Percentiles rank a stretch among this genome's conserved stretches.
These are phyloP conservation scores for Nitzschia sp. DNA, from an alignment of 108 stramenopile species.

Conservation along the genomic window DNA sequence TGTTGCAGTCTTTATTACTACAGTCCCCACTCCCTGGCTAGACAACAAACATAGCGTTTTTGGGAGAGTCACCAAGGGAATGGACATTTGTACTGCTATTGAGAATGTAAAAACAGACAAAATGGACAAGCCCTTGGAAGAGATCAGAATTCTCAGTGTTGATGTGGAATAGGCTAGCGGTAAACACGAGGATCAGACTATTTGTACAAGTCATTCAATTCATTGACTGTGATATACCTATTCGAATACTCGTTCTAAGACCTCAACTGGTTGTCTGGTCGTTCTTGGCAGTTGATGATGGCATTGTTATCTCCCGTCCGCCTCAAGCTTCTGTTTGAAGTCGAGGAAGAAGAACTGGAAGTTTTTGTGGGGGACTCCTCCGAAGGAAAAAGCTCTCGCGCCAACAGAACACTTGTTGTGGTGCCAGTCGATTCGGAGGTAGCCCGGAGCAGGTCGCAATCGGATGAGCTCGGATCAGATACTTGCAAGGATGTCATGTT, in stretches of 20 bases:
- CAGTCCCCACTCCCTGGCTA: constrained; percentile 92
- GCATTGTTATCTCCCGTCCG: too few relatives aligned
- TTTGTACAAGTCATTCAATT: too few relatives aligned
- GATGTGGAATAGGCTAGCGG: constrained; percentile 59
- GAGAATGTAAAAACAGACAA: constrained; percentile 93
- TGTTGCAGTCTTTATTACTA: constrained; percentile 71
- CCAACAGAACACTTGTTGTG: background rate
- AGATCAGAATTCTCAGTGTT: constrained; percentile 90
- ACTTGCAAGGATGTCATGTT: too few relatives aligned
- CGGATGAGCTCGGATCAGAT: too few relatives aligned
- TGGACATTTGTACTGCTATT: constrained; percentile 92
- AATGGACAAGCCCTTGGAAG: constrained; percentile 91
- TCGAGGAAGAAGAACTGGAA: background rate
- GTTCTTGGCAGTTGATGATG: too few relatives aligned
- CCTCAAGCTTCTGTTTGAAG: too few relatives aligned
- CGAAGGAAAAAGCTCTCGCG: constrained; percentile 10
- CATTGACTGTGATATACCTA: too few relatives aligned
- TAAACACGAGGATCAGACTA: too few relatives aligned
- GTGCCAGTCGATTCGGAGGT: background rate
- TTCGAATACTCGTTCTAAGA: too few relatives aligned
- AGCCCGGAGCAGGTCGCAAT: too few relatives aligned
- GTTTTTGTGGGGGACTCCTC: constrained; percentile 6
- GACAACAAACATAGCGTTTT: constrained; percentile 98
- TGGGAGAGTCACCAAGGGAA: constrained; percentile 92
- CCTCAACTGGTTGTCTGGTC: too few relatives aligned